Evolutionary conservation across 2,329 filamentous ascomycete genomes (phyloP).

Genomic region (Clathrospora elynae): DNA sequence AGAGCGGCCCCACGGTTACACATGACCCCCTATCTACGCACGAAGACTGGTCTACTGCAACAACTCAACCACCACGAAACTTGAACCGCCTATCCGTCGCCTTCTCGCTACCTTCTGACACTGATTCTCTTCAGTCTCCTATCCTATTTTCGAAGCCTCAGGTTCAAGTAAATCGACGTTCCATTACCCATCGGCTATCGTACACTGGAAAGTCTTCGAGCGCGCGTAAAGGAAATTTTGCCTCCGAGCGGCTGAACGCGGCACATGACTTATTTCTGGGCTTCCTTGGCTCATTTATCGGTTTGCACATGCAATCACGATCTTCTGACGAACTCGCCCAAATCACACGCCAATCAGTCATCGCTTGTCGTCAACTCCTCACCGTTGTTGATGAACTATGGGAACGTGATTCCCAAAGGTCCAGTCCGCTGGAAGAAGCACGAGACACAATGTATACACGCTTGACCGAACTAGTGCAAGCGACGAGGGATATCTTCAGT

Average conservation of each 20-base stretch:
- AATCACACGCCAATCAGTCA: conserved; percentile 81
- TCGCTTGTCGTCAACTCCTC: conserved; percentile 79
- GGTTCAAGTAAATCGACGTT: conserved; percentile 53
- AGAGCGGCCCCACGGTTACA: conserved; percentile 39
- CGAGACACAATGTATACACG: conserved; percentile 78
- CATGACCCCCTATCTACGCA: conserved; percentile 38
- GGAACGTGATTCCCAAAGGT: conserved; percentile 72
- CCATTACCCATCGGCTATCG: conserved; percentile 74
- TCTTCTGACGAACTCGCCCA: conserved; percentile 81
- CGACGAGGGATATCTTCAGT: conserved; percentile 78
- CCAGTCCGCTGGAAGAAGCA: conserved; percentile 68
- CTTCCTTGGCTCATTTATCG: conserved; percentile 90
- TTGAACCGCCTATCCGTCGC: conserved; percentile 42
- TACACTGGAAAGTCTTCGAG: conserved; percentile 70
- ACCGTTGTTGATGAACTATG: conserved; percentile 81
- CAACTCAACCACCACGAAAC: conserved; percentile 39
- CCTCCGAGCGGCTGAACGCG: conserved; percentile 78
- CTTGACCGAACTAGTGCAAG: conserved; percentile 78
- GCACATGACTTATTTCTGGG: conserved; percentile 89
- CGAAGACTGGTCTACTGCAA: conserved; percentile 36
- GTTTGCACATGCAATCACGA: conserved; percentile 89
- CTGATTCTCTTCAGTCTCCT: conserved; percentile 41
- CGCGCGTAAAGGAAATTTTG: conserved; percentile 71
- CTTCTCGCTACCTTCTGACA: conserved; percentile 48
- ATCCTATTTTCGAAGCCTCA: conserved; percentile 33